Evolutionary conservation across 2,329 filamentous ascomycete species (phyloP).

Genomic region (Talaromyces funiculosus): DNA sequence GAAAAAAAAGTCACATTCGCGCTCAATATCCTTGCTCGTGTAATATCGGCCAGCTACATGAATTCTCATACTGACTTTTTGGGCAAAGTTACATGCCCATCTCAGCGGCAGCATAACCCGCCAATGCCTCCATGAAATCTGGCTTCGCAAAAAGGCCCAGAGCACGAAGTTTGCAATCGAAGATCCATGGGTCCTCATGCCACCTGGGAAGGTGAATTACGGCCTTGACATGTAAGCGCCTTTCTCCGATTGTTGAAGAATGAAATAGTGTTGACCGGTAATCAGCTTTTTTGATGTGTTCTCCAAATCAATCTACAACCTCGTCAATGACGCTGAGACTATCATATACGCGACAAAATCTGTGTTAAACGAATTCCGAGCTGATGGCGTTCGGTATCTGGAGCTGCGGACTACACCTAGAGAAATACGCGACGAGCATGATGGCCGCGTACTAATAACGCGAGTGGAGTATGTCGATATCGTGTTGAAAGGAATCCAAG

Average conservation of each 20-base stretch:
- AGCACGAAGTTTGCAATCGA: constrained; percentile 51
- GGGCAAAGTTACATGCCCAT: constrained; percentile 69
- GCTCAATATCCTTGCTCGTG: neutral
- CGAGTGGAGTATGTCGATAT: constrained; percentile 60
- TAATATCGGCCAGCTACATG: neutral
- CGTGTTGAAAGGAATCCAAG: constrained; percentile 59
- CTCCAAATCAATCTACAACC: constrained; percentile 70
- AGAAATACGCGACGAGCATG: constrained; percentile 43
- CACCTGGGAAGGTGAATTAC: constrained; percentile 64
- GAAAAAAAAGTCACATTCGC: neutral
- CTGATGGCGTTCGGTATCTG: constrained; percentile 69
- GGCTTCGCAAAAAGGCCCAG: constrained; percentile 52
- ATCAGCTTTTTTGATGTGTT: constrained; percentile 71
- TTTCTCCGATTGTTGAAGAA: neutral
- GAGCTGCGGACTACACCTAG: constrained; percentile 78
- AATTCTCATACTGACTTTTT: neutral
- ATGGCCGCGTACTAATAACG: constrained; percentile 44
- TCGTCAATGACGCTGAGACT: constrained; percentile 59
- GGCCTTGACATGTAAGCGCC: constrained; percentile 58
- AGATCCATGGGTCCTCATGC: constrained; percentile 66
- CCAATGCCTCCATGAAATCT: constrained; percentile 67
- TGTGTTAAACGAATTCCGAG: constrained; percentile 61
- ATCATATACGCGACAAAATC: constrained; percentile 58
- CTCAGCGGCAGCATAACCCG: constrained; percentile 72
- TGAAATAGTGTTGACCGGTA: neutral